A percentile compares a stretch with the other conserved stretches of the same genome.
These are phyloP conservation scores for Camellia sinensis DNA, from an alignment of 148 eudicot species.

Conservation along the genomic window DNA sequence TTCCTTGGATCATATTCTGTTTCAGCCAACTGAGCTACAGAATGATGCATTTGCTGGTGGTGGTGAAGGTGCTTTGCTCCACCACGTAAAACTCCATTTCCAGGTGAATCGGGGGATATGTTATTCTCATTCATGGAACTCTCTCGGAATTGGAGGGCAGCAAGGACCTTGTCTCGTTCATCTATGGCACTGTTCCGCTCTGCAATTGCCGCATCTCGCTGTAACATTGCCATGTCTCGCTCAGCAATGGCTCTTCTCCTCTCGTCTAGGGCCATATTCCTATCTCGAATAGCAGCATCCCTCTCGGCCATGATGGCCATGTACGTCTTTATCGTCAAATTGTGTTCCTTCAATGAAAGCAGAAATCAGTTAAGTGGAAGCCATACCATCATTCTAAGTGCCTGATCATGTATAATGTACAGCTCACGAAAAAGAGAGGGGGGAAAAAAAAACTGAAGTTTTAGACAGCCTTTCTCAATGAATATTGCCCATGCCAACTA, in stretches of 20 bases:
- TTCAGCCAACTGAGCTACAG: slow-evolving; percentile 11
- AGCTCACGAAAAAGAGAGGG: too few relatives aligned
- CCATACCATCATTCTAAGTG: not conserved
- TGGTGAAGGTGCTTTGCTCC: slow-evolving; percentile 24
- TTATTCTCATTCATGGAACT: slow-evolving; percentile 33
- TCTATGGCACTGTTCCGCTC: slow-evolving; percentile 39
- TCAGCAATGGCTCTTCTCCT: slow-evolving; percentile 50
- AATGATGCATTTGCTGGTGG: slow-evolving; percentile 23
- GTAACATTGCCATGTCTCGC: slow-evolving; percentile 48
- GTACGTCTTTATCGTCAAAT: slow-evolving; percentile 45
- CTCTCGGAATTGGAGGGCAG: slow-evolving; percentile 26
- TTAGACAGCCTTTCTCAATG: not conserved
- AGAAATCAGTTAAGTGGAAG: not conserved
- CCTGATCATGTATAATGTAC: not conserved
- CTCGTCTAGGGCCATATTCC: slow-evolving; percentile 45
- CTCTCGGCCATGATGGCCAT: slow-evolving; percentile 55
- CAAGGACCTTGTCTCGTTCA: slow-evolving; percentile 39
- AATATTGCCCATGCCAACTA: not conserved
- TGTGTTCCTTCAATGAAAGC: slow-evolving; percentile 31
- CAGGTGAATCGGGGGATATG: slow-evolving; percentile 24
- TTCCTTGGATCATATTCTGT: slow-evolving; percentile 20
- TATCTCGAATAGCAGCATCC: slow-evolving; percentile 47
- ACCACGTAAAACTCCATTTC: slow-evolving; percentile 11
- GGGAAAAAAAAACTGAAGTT: not conserved
- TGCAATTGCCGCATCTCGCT: slow-evolving; percentile 45